Evolutionary conservation across 805 yeast genomes (phyloP).

Genomic region (Candida peoriensis): DNA sequence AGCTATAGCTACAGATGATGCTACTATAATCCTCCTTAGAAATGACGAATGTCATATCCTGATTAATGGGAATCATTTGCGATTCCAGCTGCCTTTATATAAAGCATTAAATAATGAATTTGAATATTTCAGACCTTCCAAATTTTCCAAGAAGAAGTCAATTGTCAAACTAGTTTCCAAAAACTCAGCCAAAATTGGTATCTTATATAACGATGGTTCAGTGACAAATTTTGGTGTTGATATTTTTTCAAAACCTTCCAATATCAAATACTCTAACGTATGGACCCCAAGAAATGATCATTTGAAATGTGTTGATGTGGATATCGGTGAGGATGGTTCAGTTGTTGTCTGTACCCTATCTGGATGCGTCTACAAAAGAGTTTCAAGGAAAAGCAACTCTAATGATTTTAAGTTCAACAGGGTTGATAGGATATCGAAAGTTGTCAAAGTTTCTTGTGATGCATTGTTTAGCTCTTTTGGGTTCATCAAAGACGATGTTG

Average conservation of each 20-base stretch:
- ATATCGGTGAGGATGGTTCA: constrained; percentile 63
- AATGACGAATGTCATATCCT: constrained; percentile 60
- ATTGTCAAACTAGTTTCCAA: constrained; percentile 31
- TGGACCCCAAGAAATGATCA: constrained; percentile 63
- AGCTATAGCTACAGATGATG: constrained; percentile 60
- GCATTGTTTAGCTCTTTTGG: constrained; percentile 61
- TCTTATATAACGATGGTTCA: constrained; percentile 54
- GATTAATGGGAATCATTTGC: constrained; percentile 50
- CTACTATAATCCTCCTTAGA: constrained; percentile 59
- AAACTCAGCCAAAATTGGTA: constrained; percentile 39
- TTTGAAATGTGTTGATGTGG: constrained; percentile 60
- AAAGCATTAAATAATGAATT: constrained; percentile 36
- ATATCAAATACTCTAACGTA: constrained; percentile 40
- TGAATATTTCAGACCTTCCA: constrained; percentile 49
- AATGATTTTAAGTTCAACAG: constrained; percentile 47
- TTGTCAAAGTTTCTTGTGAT: constrained; percentile 63
- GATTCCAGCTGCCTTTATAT: constrained; percentile 35
- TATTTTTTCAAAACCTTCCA: constrained; percentile 24
- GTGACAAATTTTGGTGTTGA: constrained; percentile 33
- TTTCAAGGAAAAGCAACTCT: constrained; percentile 10
- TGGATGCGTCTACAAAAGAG: constrained; percentile 55
- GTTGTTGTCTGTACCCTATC: constrained; percentile 60
- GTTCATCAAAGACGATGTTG: constrained; percentile 59
- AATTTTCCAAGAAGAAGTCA: constrained; percentile 35
- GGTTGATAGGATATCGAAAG: constrained; percentile 48